Percentiles rank a stretch among this genome's conserved stretches.
phyloP scores from a whole-genome alignment of 139 green algal species.

The Picochlorum sp. region DNA sequence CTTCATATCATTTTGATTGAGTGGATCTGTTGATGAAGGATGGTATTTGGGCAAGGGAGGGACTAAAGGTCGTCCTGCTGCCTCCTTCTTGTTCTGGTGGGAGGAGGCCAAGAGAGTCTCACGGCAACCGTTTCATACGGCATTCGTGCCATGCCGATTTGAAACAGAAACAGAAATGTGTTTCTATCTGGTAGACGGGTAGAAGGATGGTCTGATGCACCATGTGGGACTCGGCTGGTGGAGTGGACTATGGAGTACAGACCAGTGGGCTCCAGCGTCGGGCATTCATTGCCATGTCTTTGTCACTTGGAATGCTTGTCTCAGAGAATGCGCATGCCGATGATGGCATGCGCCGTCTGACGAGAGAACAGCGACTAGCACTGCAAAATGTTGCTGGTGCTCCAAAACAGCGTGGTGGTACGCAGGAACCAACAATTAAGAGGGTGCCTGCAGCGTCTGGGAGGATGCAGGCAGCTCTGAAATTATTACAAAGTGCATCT shows the following conservation, averaged over 20 bases:
- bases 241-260: neutral
- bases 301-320: no score
- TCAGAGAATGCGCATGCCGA: no score
- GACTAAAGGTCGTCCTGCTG: no score
- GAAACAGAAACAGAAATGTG: no score
- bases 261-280: neutral
- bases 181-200: no score
- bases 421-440: neutral
- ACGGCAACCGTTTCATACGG: no score
- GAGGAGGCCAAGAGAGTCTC: no score
- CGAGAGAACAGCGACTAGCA: neutral
- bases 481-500: neutral
- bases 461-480: conserved; percentile 1
- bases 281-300: neutral
- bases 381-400: neutral
- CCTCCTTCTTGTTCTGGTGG: no score
- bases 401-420: neutral
- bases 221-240: neutral
- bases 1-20: no score
- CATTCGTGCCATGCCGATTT: no score
- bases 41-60: no score
- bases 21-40: no score
- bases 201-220: conserved; percentile 4
- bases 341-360: neutral
- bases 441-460: neutral